These are phyloP conservation scores for Komagataella phaffii DNA, from an alignment of 805 yeast genomes.

Conservation along the genomic window DNA sequence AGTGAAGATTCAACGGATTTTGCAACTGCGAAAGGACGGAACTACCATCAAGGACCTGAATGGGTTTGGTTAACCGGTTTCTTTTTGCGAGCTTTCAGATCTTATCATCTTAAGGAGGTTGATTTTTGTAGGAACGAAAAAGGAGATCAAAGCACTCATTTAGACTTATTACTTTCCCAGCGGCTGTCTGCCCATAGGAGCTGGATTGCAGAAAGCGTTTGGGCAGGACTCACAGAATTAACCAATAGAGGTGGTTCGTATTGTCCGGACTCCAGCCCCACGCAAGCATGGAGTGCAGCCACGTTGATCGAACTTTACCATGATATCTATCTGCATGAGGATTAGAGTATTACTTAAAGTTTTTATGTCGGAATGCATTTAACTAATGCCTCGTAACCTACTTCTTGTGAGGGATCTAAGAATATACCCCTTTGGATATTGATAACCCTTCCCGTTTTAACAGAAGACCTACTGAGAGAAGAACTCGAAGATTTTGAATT, in stretches of 20 bases:
- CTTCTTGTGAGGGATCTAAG: constrained; percentile 31
- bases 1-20: constrained; percentile 73
- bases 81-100: constrained; percentile 65
- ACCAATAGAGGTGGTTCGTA: constrained; percentile 78
- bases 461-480: constrained; percentile 34
- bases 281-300: constrained; percentile 94
- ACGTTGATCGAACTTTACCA: constrained; percentile 70
- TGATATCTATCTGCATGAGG: constrained; percentile 32
- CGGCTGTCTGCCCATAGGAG: constrained; percentile 51
- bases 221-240: constrained; percentile 92
- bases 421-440: constrained; percentile 58
- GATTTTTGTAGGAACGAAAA: constrained; percentile 19
- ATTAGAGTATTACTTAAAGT: neutral
- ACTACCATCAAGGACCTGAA: constrained; percentile 98
- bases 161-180: constrained; percentile 44
- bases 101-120: constrained; percentile 31
- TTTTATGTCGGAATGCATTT: neutral
- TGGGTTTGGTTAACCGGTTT: constrained; percentile 94
- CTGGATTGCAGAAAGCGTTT: constrained; percentile 64
- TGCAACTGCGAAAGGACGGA: constrained; percentile 89
- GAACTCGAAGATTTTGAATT: constrained; percentile 35
- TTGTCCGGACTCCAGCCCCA: constrained; percentile 82
- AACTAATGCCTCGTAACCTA: neutral
- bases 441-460: constrained; percentile 31
- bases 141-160: constrained; percentile 29